Evolutionary conservation across 768 basidiomycete species (phyloP), one percentile per base, ranked within the genome.

Genomic region (Tephrocybe rancida): DNA sequence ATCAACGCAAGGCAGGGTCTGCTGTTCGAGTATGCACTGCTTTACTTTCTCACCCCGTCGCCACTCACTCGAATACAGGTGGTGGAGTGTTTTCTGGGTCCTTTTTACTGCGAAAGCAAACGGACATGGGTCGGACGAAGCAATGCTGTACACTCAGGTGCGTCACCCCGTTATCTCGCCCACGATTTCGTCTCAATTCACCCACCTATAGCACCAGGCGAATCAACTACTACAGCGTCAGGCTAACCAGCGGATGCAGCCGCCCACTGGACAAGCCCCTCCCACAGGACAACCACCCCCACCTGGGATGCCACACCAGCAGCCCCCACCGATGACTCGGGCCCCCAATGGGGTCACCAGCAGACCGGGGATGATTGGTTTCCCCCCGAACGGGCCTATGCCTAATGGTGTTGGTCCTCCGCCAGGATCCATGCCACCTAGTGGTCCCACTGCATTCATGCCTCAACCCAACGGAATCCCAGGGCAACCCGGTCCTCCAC

Each of bases 31-130:
- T 90, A 62, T 46, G 87, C 19, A 9, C 18, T 76, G 34, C 27
- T 62, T 50, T 49, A 27, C 49, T 44, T 48, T 24, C 51, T 54
- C 48, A 57, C 54, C 16, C 49, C 21, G 9, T 46, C 39, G 54
- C 49, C 44, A 49, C 46, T 59, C 50, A 53, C 26, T 7, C 44
- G 19, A 39, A 54, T 55, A 26, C 59, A 91, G 90, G 66, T 92
- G 90, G 90, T 92, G 90, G 90, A 88, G 84, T 60, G 90, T 92
- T 21, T 92, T 92, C 62, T 92, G 90, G 90, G 85, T 90, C 0
- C 73, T 92, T 14, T 92, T 92, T 66, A 84, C 85, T 11, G 88
- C 90, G 42, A 92, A 92, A 70, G 88, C 86, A 57, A 86, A 79
- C 44, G 82, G 81, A 26, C 66, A 64, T 8, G 85, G 83, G 18